Evolutionary conservation across 1,284 basidiomycete genomes (phyloP).

Genomic region (Papiliotrema terrestris): DNA sequence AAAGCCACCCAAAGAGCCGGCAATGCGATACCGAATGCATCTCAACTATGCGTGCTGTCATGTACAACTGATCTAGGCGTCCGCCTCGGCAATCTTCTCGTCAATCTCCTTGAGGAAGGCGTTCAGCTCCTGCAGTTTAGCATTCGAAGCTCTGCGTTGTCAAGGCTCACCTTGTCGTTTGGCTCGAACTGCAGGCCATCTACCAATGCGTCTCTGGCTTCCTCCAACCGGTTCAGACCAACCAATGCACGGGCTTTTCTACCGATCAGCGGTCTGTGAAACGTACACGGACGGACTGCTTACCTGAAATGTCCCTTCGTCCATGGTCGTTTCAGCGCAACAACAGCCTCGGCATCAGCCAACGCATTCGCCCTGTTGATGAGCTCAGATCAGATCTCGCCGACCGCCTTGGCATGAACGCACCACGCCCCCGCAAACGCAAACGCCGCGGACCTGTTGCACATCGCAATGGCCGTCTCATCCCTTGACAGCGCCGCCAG

Average conservation of each 20-base stretch:
- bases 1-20: too few relatives aligned
- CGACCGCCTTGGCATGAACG: constrained; percentile 3
- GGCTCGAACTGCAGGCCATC: constrained; percentile 89
- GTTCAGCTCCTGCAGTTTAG: constrained; percentile 33
- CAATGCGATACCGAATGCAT: too few relatives aligned
- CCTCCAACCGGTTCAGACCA: constrained; percentile 65
- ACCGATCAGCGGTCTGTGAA: neutral
- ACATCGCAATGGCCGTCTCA: constrained; percentile 81
- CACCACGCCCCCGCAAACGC: constrained; percentile 64
- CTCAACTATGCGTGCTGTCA: neutral
- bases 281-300: constrained; percentile 47
- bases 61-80: constrained; percentile 7
- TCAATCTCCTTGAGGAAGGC: constrained; percentile 42
- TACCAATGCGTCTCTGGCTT: constrained; percentile 76
- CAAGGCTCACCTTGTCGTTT: constrained; percentile 61
- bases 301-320: constrained; percentile 93
- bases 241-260: constrained; percentile 60
- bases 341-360: constrained; percentile 87
- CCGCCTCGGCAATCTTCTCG: constrained; percentile 21
- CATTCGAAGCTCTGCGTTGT: too few relatives aligned
- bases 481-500: constrained; percentile 75
- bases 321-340: constrained; percentile 81
- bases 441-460: constrained; percentile 86
- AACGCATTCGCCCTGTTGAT: constrained; percentile 66
- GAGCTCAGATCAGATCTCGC: constrained; percentile 11